These are phyloP conservation scores for Leccinum pellstonianum DNA, from an alignment of 768 basidiomycete species.

Conservation along the genomic window DNA sequence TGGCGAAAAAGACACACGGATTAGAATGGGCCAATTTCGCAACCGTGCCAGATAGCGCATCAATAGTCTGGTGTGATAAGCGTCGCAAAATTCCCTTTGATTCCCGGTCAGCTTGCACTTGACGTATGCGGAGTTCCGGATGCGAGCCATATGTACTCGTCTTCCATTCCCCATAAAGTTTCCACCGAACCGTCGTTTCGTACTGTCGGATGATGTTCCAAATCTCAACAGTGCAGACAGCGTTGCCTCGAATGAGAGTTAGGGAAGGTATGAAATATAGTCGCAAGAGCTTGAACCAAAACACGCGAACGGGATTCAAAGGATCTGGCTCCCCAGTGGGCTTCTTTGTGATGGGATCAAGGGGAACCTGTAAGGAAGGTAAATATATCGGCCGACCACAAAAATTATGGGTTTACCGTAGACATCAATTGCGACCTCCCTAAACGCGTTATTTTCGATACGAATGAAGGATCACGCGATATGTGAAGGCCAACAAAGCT, in stretches of 20 bases:
- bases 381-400: constrained; percentile 5
- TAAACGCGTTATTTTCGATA: constrained; percentile 78
- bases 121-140: constrained; percentile 75
- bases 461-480: constrained; percentile 71
- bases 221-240: constrained; percentile 86
- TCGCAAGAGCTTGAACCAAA: constrained; percentile 84
- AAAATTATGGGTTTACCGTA: constrained; percentile 40
- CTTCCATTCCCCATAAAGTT: constrained; percentile 96
- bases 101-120: constrained; percentile 82
- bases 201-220: constrained; percentile 87
- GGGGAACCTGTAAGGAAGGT: constrained; percentile 36
- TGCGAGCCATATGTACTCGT: constrained; percentile 66
- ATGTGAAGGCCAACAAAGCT: constrained; percentile 78
- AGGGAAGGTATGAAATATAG: constrained; percentile 83
- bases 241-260: constrained; percentile 80
- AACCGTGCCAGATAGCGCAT: constrained; percentile 80
- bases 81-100: constrained; percentile 88
- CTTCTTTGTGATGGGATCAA: constrained; percentile 64
- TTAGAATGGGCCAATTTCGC: constrained; percentile 95
- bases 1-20: constrained; percentile 86
- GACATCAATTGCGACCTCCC: constrained; percentile 64
- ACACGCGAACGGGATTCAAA: constrained; percentile 59
- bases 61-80: constrained; percentile 79
- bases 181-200: constrained; percentile 80
- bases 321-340: constrained; percentile 52